Base-by-base conservation (phyloP, 2,329 filamentous ascomycete species). In the Beauveria brongniartii region DNA sequence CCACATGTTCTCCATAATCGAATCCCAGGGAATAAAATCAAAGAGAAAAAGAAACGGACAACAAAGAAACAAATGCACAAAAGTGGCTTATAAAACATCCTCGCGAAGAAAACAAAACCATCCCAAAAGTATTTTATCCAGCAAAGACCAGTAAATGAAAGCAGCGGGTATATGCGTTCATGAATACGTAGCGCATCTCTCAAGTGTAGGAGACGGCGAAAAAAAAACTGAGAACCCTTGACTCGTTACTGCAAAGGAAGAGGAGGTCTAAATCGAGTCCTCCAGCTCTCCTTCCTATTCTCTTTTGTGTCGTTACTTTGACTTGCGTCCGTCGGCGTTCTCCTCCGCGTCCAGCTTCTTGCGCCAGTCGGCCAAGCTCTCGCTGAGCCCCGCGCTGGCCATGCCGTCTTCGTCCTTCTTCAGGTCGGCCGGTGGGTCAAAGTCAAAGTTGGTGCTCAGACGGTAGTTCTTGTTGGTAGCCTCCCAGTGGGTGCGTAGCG, bases 401-500 rank as follows among this genome's bases (percentile, higher is more conserved):
- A 75, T 46, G 34, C 63, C 75, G 8, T 81, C 78, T 44, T 80
- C 78, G 22, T 77, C 74, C 55, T 77, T 77, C 65, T 78, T 79
- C 54, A 60, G 61, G 40, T 65, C 67, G 30, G 74, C 67, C 6
- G 67, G 78, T 24, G 71, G 65, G 61, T 96, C 92, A 67, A 95
- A 92, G 71, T 97, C 92, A 68, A 96, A 95, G 56, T 89, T 86
- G 69, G 88, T 92, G 74, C 91, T 96, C 50, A 97, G 78, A 26
- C 94, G 88, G 73, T 97, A 97, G 69, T 91, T 95, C 74, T 95
- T 94, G 77, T 93, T 97, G 14, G 92, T 96, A 44, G 88, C 91
- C 76, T 97, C 92, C 94, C 94, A 99, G 69, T 97, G 92, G 57
- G 81, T 90, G 57, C 93, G 86, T 53, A 99, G 80, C 14, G 90